Conservation (phyloP, 257 asterid species). For the Solanum rostratum region DNA sequence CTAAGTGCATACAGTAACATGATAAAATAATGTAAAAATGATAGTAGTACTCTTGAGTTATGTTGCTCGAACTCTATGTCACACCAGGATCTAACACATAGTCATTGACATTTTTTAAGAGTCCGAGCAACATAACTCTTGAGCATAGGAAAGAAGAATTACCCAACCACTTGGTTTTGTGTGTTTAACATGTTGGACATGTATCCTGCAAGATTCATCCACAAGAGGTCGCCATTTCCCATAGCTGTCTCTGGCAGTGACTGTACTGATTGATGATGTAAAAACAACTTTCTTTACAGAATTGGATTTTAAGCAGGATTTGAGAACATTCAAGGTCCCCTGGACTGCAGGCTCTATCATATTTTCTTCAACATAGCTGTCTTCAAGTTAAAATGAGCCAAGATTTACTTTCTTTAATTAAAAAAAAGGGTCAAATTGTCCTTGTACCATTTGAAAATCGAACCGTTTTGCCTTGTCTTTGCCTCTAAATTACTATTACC, state of each 20-base stretch:
- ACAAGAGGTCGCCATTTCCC: constrained; percentile 49
- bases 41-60: neutral
- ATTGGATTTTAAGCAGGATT: constrained; percentile 42
- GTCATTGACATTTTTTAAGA: no score
- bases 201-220: constrained; percentile 57
- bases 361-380: constrained; percentile 29
- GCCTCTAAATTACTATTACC: no score
- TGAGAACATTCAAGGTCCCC: constrained; percentile 67
- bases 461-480: neutral
- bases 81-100: neutral
- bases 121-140: neutral
- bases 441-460: neutral
- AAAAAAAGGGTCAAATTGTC: neutral
- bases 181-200: neutral
- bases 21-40: neutral
- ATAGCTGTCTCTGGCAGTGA: constrained; percentile 58
- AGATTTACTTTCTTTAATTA: neutral
- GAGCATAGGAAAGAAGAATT: constrained; percentile 4
- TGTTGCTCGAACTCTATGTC: neutral
- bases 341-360: constrained; percentile 51
- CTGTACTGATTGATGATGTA: constrained; percentile 74
- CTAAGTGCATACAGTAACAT: no score
- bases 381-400: constrained; percentile 17
- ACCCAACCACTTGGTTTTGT: constrained; percentile 62
- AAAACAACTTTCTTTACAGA: constrained; percentile 44